phyloP scores from a whole-genome alignment of 345 rosid species.

The Rhodamnia argentea region DNA sequence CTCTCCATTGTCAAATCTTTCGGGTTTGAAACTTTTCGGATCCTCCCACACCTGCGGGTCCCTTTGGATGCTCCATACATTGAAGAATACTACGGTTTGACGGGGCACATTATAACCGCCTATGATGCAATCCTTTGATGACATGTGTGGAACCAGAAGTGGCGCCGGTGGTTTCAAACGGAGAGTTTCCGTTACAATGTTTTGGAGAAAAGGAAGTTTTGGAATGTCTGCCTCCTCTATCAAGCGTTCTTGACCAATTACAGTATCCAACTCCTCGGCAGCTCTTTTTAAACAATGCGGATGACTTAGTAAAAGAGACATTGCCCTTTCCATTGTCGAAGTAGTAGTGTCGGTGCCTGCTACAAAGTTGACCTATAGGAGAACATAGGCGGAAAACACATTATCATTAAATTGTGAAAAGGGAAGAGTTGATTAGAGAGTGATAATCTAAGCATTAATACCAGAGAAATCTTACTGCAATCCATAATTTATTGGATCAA shows the following conservation, averaged over 20 bases:
- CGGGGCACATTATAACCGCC: conserved; percentile 36
- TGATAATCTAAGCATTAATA: neutral
- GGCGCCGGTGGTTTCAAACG: conserved; percentile 36
- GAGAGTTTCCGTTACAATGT: conserved; percentile 18
- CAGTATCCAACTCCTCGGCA: conserved; percentile 3
- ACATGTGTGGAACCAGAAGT: conserved; percentile 31
- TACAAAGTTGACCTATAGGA: neutral
- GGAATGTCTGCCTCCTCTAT: conserved; percentile 19
- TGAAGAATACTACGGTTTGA: conserved; percentile 27
- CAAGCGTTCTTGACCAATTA: conserved; percentile 7
- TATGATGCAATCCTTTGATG: conserved; percentile 19
- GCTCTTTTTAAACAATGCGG: conserved; percentile 23
- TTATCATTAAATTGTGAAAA: neutral
- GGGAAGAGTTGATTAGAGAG: neutral
- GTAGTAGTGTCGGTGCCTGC: conserved; percentile 44
- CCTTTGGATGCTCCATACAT: conserved; percentile 49
- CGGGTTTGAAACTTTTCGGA: conserved; percentile 31
- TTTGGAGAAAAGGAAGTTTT: conserved; percentile 16
- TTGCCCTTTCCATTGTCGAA: conserved; percentile 42
- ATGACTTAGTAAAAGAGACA: conserved; percentile 32
- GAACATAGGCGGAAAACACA: neutral
- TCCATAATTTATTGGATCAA: neutral
- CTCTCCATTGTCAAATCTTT: conserved; percentile 23
- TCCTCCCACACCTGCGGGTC: conserved; percentile 36
- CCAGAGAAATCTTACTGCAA: neutral